Evolutionary conservation across 2,329 filamentous ascomycete species (phyloP).

Genomic region (Ascochyta clinopodiicola): DNA sequence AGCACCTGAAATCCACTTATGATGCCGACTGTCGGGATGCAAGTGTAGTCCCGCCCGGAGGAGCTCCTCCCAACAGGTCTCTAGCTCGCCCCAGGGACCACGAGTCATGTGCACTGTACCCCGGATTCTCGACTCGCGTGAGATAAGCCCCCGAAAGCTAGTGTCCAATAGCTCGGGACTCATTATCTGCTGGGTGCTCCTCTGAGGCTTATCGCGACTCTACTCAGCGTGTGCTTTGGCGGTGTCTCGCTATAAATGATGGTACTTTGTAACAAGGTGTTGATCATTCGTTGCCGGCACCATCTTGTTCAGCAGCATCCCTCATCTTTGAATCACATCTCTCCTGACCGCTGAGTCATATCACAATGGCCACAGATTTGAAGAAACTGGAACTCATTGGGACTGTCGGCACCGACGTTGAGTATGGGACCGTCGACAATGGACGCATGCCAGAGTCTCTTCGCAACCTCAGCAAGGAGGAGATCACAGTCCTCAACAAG

Average conservation of each 20-base stretch:
- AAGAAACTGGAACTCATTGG: constrained; percentile 13
- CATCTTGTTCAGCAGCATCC: not conserved
- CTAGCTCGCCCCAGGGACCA: not conserved
- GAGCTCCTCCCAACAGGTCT: constrained; percentile 6
- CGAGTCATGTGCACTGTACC: constrained; percentile 12
- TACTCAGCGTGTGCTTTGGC: not conserved
- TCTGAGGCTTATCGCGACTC: constrained; percentile 13
- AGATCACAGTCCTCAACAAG: constrained; percentile 21
- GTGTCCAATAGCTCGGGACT: constrained; percentile 8
- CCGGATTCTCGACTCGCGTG: constrained; percentile 10
- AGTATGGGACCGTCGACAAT: constrained; percentile 9
- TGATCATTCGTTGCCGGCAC: constrained; percentile 13
- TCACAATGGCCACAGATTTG: constrained; percentile 9
- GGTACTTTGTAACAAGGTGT: not conserved
- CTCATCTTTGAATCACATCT: not conserved
- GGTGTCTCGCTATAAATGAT: constrained; percentile 11
- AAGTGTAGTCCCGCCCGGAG: constrained; percentile 9
- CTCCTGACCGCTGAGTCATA: constrained; percentile 3
- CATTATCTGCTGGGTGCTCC: constrained; percentile 16
- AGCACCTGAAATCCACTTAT: constrained; percentile 6
- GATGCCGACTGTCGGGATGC: constrained; percentile 1
- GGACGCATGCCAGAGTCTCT: constrained; percentile 24
- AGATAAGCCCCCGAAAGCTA: constrained; percentile 13
- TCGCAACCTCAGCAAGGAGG: constrained; percentile 22
- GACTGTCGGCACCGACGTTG: constrained; percentile 9